phyloP scores from a whole-genome alignment of 371 early-diverging fungal genomes.

The Massospora cicadina region DNA sequence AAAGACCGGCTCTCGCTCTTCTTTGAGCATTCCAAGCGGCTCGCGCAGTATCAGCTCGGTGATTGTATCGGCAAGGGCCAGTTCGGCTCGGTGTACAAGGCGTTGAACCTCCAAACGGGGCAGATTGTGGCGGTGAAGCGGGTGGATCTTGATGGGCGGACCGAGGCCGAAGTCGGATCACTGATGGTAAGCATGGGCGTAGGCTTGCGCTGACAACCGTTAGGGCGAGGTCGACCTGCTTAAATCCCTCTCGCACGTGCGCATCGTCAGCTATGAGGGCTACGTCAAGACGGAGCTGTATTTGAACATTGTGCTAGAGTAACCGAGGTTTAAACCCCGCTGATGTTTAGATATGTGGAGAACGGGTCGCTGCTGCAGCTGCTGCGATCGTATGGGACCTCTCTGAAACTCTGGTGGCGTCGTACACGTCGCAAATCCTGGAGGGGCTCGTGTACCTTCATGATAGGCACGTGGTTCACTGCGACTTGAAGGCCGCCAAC shows the following conservation, averaged over 20 bases:
- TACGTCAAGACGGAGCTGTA: conserved; percentile 51
- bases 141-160: conserved; percentile 45
- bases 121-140: conserved; percentile 79
- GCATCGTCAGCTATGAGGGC: conserved; percentile 74
- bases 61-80: conserved; percentile 86
- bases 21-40: neutral
- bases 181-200: conserved; percentile 21
- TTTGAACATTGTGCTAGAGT: conserved; percentile 79
- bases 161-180: conserved; percentile 32
- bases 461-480: conserved; percentile 67
- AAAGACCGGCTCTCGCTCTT: conserved; percentile 1
- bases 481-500: conserved; percentile 95
- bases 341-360: conserved; percentile 44
- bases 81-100: conserved; percentile 74
- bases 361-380: conserved; percentile 84
- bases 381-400: conserved; percentile 75
- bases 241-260: conserved; percentile 51
- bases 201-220: neutral
- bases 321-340: conserved; percentile 5
- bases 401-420: conserved; percentile 86
- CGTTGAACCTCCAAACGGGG: conserved; percentile 66
- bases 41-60: conserved; percentile 45
- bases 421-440: conserved; percentile 79
- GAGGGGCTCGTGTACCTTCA: conserved; percentile 84
- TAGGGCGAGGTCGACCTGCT: conserved; percentile 48